These are phyloP conservation scores for Suillus subluteus DNA, from an alignment of 768 basidiomycete genomes.

Conservation along the genomic window DNA sequence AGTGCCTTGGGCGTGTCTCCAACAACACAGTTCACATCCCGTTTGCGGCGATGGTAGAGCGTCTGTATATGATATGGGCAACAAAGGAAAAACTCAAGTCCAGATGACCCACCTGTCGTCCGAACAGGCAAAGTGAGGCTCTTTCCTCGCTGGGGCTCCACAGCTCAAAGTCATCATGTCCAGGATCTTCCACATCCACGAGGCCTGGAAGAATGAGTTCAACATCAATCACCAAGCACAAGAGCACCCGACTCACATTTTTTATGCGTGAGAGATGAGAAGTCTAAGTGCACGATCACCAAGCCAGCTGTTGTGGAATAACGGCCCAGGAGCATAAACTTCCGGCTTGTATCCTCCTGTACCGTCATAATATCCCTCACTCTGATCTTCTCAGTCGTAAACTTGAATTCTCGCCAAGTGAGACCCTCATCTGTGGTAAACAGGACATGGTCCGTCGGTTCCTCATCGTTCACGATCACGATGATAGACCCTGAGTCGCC, in stretches of 20 bases:
- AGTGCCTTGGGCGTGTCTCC: constrained; percentile 64
- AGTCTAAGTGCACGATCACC: constrained; percentile 85
- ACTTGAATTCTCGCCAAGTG: constrained; percentile 87
- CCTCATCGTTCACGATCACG: constrained; percentile 94
- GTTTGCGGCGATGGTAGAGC: constrained; percentile 85
- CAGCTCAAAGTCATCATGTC: constrained; percentile 91
- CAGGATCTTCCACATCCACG: constrained; percentile 69
- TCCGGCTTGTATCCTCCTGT: constrained; percentile 85
- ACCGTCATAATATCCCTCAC: constrained; percentile 84
- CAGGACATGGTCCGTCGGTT: constrained; percentile 84
- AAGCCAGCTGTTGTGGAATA: constrained; percentile 46
- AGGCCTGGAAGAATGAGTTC: constrained; percentile 51
- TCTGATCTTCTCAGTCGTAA: constrained; percentile 70
- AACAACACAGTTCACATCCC: constrained; percentile 81
- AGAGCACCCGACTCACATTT: constrained; percentile 60
- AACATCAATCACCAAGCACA: not conserved
- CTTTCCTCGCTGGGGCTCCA: constrained; percentile 95
- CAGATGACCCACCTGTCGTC: constrained; percentile 66
- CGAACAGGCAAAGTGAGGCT: constrained; percentile 89
- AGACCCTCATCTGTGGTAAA: constrained; percentile 91
- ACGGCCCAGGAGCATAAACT: constrained; percentile 84
- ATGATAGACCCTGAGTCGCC: constrained; percentile 96
- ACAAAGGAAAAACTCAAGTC: not conserved
- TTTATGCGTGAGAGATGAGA: constrained; percentile 70
- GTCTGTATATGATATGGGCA: constrained; percentile 51